These are phyloP conservation scores for Begonia loranthoides DNA, from an alignment of 306 rosid species.

Conservation along the genomic window DNA sequence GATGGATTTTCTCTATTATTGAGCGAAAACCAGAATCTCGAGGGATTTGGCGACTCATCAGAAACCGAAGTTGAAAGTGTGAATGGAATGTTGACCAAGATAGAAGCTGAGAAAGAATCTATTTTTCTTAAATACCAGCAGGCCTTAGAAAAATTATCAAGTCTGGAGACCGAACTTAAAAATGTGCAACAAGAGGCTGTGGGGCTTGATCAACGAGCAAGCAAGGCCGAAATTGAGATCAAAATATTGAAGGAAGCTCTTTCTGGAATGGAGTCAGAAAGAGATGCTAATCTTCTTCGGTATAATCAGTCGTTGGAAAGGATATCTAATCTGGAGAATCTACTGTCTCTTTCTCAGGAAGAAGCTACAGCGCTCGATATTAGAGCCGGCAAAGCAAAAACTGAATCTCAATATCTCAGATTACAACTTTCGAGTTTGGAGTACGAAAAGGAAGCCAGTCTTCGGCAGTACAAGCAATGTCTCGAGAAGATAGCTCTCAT, in stretches of 20 bases:
- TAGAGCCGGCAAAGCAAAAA: conserved; percentile 51
- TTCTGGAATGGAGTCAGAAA: conserved; percentile 42
- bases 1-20: conserved; percentile 1
- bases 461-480: conserved; percentile 41
- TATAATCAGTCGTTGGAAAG: conserved; percentile 53
- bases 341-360: conserved; percentile 33
- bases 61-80: conserved; percentile 55
- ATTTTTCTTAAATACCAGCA: conserved; percentile 57
- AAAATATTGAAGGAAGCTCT: conserved; percentile 65
- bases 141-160: conserved; percentile 55
- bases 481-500: conserved; percentile 59
- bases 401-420: conserved; percentile 45
- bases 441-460: conserved; percentile 56
- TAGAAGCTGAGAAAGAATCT: conserved; percentile 70
- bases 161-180: conserved; percentile 47
- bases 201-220: conserved; percentile 68
- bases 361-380: conserved; percentile 41
- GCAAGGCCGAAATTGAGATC: conserved; percentile 83
- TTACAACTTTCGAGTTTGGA: conserved; percentile 45
- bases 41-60: conserved; percentile 33
- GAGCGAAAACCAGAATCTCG: background rate
- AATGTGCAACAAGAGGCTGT: conserved; percentile 41
- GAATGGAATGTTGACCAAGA: conserved; percentile 36
- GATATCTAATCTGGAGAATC: conserved; percentile 46
- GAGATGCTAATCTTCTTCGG: conserved; percentile 56